phyloP scores from a whole-genome alignment of 768 basidiomycete genomes.

The Lepiota venenata region DNA sequence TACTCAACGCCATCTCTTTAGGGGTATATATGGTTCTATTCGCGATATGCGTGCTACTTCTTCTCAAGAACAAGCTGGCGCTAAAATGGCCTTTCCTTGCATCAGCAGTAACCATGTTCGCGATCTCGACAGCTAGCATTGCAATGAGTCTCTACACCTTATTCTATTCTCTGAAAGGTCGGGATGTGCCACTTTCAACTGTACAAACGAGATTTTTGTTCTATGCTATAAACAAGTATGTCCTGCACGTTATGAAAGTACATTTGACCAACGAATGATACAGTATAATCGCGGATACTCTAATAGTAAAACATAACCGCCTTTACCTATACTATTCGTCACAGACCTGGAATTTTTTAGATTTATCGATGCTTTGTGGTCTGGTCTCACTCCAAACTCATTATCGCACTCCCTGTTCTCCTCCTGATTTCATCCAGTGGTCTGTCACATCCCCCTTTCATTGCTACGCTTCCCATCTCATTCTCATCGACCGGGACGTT shows the following conservation, averaged over 20 bases:
- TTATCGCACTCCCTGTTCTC: constrained; percentile 23
- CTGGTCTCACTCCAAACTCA: constrained; percentile 27
- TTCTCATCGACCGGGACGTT: not conserved
- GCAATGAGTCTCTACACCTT: constrained; percentile 28
- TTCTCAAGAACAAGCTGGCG: constrained; percentile 18
- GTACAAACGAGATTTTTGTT: constrained; percentile 30
- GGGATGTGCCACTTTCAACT: constrained; percentile 14
- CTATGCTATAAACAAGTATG: constrained; percentile 38
- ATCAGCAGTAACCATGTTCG: constrained; percentile 31
- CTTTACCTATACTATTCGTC: not conserved
- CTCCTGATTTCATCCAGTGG: constrained; percentile 30
- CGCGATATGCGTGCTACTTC: constrained; percentile 28
- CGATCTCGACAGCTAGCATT: constrained; percentile 30
- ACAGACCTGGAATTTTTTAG: not conserved
- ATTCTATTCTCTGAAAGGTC: constrained; percentile 19
- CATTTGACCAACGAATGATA: not conserved
- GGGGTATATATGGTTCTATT: constrained; percentile 37
- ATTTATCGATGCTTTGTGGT: constrained; percentile 36
- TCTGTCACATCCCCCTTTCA: constrained; percentile 14
- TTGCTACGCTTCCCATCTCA: not conserved
- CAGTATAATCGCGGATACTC: constrained; percentile 12
- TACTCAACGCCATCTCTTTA: constrained; percentile 2
- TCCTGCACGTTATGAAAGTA: not conserved
- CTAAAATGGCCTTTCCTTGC: constrained; percentile 26
- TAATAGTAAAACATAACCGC: constrained; percentile 7